Conservation (phyloP, 2,329 filamentous ascomycete genomes). For the Hansfordia pulvinata region DNA sequence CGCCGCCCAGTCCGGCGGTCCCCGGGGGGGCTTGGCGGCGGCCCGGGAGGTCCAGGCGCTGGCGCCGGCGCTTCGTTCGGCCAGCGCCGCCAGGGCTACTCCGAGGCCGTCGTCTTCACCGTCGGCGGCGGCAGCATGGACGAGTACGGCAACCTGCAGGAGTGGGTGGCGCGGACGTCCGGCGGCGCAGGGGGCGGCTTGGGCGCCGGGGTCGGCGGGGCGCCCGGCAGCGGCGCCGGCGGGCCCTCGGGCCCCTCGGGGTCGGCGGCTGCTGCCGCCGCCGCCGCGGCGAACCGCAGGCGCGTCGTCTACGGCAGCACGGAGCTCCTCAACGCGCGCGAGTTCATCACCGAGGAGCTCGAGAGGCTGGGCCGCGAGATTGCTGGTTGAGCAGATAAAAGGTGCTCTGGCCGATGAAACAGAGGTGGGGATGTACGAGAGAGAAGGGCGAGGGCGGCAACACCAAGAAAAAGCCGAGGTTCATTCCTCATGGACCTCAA, state of each 20-base stretch:
- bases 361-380: slow-evolving; percentile 49
- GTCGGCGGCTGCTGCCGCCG: slow-evolving; percentile 71
- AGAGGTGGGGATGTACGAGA: too few species aligned
- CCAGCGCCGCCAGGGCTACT: slow-evolving; percentile 78
- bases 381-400: slow-evolving; percentile 5
- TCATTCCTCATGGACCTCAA: too few species aligned
- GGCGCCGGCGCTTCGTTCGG: slow-evolving; percentile 80
- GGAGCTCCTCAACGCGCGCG: slow-evolving; percentile 57
- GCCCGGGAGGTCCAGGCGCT: slow-evolving; percentile 29
- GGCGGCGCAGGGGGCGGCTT: slow-evolving; percentile 52
- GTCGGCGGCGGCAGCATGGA: slow-evolving; percentile 97
- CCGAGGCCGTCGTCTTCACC: slow-evolving; percentile 85
- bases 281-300: slow-evolving; percentile 50
- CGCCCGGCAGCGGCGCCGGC: slow-evolving; percentile 89
- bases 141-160: slow-evolving; percentile 93
- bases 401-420: too few species aligned
- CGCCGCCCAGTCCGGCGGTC: slow-evolving; percentile 24
- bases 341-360: slow-evolving; percentile 52
- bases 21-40: slow-evolving; percentile 26
- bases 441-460: too few species aligned
- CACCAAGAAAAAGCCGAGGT: too few species aligned
- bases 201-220: slow-evolving; percentile 89
- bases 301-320: slow-evolving; percentile 93
- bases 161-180: slow-evolving; percentile 76
- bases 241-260: slow-evolving; percentile 97